Evolutionary conservation across 2,329 filamentous ascomycete species (phyloP).

Genomic region (Talaromyces pinophilus): DNA sequence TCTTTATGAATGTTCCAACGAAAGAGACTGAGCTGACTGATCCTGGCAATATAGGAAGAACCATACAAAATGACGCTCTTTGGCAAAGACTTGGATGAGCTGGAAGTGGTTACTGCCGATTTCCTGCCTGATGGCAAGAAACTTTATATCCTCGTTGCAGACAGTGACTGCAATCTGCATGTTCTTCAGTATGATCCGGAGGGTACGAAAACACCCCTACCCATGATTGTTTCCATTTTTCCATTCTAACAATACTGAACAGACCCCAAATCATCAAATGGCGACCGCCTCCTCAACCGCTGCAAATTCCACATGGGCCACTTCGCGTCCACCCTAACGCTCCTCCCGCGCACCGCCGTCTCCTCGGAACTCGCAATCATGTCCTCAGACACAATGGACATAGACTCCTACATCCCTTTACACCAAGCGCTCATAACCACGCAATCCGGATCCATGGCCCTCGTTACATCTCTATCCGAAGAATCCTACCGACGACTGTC

Average conservation of each 20-base stretch:
- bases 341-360: slow-evolving; percentile 68
- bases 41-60: slow-evolving; percentile 63
- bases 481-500: slow-evolving; percentile 79
- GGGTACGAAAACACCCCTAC: slow-evolving; percentile 58
- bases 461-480: slow-evolving; percentile 77
- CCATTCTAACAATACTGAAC: slow-evolving; percentile 12
- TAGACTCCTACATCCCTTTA: slow-evolving; percentile 37
- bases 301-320: slow-evolving; percentile 87
- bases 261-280: slow-evolving; percentile 93
- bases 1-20: slow-evolving; percentile 16
- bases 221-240: not conserved
- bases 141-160: slow-evolving; percentile 77
- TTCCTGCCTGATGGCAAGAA: slow-evolving; percentile 84
- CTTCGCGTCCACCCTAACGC: slow-evolving; percentile 69
- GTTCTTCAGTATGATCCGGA: slow-evolving; percentile 93
- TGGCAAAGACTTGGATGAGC: slow-evolving; percentile 75
- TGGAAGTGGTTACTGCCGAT: slow-evolving; percentile 80
- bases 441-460: slow-evolving; percentile 71
- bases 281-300: slow-evolving; percentile 80
- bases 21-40: slow-evolving; percentile 2
- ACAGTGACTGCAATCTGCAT: slow-evolving; percentile 83
- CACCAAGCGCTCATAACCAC: slow-evolving; percentile 69
- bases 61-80: slow-evolving; percentile 94
- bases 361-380: slow-evolving; percentile 41
- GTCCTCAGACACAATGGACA: slow-evolving; percentile 43